Percentiles rank a stretch among this genome's conserved stretches.
Conservation (phyloP, 495 filamentous ascomycete species). For the Xylaria intraflava region DNA sequence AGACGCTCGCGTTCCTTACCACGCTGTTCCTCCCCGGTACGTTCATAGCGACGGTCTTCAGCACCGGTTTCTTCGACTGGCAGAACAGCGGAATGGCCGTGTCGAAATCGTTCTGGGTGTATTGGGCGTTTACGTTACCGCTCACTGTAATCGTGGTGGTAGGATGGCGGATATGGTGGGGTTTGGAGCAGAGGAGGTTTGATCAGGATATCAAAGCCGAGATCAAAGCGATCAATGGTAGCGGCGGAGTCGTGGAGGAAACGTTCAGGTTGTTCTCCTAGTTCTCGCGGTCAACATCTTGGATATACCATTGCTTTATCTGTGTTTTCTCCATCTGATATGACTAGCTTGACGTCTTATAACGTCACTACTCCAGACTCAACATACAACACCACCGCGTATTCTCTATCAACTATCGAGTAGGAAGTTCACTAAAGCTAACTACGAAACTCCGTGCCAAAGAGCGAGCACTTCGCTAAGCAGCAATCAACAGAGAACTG, state of each 20-base stretch:
- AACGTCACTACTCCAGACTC: too few species aligned
- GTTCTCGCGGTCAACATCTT: too few species aligned
- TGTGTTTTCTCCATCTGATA: too few species aligned
- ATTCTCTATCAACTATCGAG: too few species aligned
- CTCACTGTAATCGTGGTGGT: constrained; percentile 11
- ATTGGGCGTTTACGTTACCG: constrained; percentile 22
- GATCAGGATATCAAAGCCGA: not conserved
- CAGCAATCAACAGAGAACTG: too few species aligned
- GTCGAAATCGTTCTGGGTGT: constrained; percentile 22
- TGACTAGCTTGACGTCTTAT: too few species aligned
- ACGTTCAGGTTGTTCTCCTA: too few species aligned
- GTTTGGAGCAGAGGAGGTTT: not conserved
- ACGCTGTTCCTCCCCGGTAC: constrained; percentile 26
- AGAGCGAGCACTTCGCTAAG: too few species aligned
- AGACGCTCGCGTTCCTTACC: constrained; percentile 25
- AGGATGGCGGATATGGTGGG: constrained; percentile 4
- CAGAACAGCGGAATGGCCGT: constrained; percentile 11
- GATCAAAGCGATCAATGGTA: constrained; percentile 1
- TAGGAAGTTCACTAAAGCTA: too few species aligned
- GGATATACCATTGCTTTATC: too few species aligned
- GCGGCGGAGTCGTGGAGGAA: constrained; percentile 1
- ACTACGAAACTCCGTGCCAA: too few species aligned
- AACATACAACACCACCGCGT: too few species aligned
- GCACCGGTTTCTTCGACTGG: constrained; percentile 18
- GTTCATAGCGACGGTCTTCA: constrained; percentile 21